Evolutionary conservation across 495 filamentous ascomycete genomes (phyloP).

Genomic region (Aspergillus nidulans): DNA sequence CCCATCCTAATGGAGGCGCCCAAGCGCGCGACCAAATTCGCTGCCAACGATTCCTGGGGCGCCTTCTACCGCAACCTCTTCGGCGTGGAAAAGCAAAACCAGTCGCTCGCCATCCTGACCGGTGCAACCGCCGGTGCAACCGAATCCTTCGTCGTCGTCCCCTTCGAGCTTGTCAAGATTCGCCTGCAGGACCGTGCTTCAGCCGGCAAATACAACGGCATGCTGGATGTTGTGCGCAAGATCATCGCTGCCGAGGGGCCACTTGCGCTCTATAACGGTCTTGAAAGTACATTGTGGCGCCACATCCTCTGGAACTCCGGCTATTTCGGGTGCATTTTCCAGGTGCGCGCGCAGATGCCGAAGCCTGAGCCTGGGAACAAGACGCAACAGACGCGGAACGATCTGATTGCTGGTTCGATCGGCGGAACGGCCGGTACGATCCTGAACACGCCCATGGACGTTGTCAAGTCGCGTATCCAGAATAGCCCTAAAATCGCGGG

Average conservation of each 20-base stretch:
- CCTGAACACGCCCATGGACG: slow-evolving; percentile 94
- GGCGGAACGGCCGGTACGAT: slow-evolving; percentile 92
- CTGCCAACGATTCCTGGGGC: slow-evolving; percentile 97
- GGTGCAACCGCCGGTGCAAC: slow-evolving; percentile 94
- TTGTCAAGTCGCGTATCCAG: slow-evolving; percentile 96
- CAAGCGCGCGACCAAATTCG: slow-evolving; percentile 97
- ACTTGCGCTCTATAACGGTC: slow-evolving; percentile 89
- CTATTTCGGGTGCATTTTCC: slow-evolving; percentile 98
- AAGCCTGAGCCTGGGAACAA: slow-evolving; percentile 66
- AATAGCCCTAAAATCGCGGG: slow-evolving; percentile 81
- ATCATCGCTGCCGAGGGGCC: slow-evolving; percentile 79
- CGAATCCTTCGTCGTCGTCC: slow-evolving; percentile 91
- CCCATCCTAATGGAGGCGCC: slow-evolving; percentile 98
- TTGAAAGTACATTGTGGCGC: slow-evolving; percentile 94
- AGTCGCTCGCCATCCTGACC: slow-evolving; percentile 82
- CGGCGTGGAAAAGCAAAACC: slow-evolving; percentile 79
- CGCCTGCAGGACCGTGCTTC: slow-evolving; percentile 91
- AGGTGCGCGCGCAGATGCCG: slow-evolving; percentile 80
- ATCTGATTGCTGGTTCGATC: slow-evolving; percentile 77
- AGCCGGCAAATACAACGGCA: slow-evolving; percentile 90
- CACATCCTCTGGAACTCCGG: slow-evolving; percentile 96
- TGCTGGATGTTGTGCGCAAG: slow-evolving; percentile 85
- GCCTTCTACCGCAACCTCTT: slow-evolving; percentile 82
- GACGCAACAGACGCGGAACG: slow-evolving; percentile 73
- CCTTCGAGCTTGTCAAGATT: slow-evolving; percentile 95